These are phyloP conservation scores for Cornus suecica DNA, from an alignment of 148 eudicot species.

Conservation along the genomic window DNA sequence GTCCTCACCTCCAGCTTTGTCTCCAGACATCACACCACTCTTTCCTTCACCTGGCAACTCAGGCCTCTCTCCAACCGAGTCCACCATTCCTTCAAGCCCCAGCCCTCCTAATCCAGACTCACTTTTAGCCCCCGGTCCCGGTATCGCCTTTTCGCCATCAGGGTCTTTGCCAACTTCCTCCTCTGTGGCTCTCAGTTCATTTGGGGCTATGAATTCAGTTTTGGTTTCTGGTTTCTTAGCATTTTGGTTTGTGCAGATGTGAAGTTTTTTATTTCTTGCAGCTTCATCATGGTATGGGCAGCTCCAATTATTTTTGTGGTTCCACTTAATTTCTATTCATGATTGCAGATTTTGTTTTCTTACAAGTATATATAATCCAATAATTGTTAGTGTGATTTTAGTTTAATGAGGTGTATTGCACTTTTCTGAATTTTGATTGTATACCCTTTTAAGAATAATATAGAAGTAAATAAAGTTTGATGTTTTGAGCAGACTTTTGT, in stretches of 20 bases:
- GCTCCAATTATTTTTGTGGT: not conserved
- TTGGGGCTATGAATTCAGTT: not conserved
- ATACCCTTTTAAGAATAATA: too few species aligned
- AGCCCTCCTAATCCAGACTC: not conserved
- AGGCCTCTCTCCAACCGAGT: constrained; percentile 29
- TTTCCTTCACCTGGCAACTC: constrained; percentile 35
- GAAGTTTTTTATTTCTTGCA: not conserved
- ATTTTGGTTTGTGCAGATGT: not conserved
- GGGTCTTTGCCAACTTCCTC: not conserved
- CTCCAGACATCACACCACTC: constrained; percentile 46
- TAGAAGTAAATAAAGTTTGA: not conserved
- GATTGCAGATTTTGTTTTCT: not conserved
- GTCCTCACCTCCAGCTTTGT: constrained; percentile 25
- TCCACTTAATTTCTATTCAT: not conserved
- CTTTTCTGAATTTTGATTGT: not conserved
- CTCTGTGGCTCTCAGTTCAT: not conserved
- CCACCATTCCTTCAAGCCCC: not conserved
- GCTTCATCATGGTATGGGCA: not conserved
- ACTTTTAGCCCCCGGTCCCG: not conserved
- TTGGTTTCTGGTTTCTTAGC: not conserved
- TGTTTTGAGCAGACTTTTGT: too few species aligned
- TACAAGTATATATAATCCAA: not conserved
- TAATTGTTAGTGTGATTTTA: not conserved
- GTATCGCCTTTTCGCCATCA: not conserved
- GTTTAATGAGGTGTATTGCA: not conserved